phyloP scores from a whole-genome alignment of 192 early-diverging fungal genomes.

The Gigaspora rosea region DNA sequence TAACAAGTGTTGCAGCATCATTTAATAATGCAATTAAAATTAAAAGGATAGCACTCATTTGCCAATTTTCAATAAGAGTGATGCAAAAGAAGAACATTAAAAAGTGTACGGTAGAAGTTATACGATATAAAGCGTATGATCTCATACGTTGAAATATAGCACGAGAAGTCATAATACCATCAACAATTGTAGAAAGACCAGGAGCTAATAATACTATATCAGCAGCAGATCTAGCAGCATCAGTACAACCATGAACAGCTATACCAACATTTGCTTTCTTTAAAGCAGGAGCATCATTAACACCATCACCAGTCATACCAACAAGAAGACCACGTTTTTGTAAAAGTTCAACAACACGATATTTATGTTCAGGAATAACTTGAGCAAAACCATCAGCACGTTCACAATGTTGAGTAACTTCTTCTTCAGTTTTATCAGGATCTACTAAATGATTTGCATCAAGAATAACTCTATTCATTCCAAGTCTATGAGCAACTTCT shows the following conservation, averaged over 20 bases:
- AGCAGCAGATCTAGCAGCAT: constrained; percentile 92
- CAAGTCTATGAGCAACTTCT: constrained; percentile 86
- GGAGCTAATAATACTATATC: constrained; percentile 93
- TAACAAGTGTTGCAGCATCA: constrained; percentile 90
- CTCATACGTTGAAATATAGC: constrained; percentile 97
- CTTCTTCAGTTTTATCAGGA: constrained; percentile 73
- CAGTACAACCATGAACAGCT: constrained; percentile 93
- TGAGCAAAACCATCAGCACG: constrained; percentile 96
- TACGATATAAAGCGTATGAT: constrained; percentile 91
- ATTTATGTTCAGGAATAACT: constrained; percentile 98
- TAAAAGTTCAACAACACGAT: constrained; percentile 92
- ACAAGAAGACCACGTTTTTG: constrained; percentile 85
- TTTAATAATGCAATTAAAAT: constrained; percentile 92
- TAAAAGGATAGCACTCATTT: constrained; percentile 75
- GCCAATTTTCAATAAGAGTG: constrained; percentile 79
- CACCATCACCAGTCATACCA: constrained; percentile 97
- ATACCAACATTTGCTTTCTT: constrained; percentile 99
- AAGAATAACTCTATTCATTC: constrained; percentile 90
- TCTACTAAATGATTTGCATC: constrained; percentile 87
- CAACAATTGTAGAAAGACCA: constrained; percentile 90
- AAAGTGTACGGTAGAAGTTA: constrained; percentile 95
- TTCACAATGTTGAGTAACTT: constrained; percentile 78
- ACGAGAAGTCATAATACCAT: constrained; percentile 86
- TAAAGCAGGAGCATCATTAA: constrained; percentile 96
- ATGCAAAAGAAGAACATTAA: constrained; percentile 95